Percentiles rank a stretch among this genome's conserved stretches.
Conservation (phyloP, 2,329 filamentous ascomycete genomes). For the Ophiostoma sp. region DNA sequence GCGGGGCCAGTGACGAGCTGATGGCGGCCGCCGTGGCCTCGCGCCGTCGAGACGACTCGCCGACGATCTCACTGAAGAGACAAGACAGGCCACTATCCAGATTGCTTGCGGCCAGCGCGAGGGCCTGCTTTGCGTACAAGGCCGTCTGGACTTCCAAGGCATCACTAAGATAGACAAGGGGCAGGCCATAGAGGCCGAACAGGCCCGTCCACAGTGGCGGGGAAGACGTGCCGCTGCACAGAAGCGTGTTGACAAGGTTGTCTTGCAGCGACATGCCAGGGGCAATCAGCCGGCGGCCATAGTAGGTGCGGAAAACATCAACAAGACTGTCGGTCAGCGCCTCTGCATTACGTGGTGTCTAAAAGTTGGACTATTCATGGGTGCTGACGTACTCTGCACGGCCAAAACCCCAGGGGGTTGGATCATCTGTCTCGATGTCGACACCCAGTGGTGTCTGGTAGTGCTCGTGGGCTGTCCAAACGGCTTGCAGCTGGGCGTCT, state of each 20-base stretch:
- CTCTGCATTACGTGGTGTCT: background rate
- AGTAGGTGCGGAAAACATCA: slow-evolving; percentile 4
- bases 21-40: background rate
- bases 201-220: background rate
- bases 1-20: background rate
- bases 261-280: background rate
- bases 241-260: background rate
- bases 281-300: background rate
- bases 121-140: background rate
- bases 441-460: background rate
- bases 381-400: background rate
- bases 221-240: background rate
- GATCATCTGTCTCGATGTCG: background rate
- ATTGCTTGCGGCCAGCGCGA: background rate
- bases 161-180: background rate
- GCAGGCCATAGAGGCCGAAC: background rate
- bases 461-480: background rate
- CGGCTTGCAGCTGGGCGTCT: background rate
- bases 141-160: background rate
- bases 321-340: background rate
- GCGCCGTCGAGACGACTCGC: background rate
- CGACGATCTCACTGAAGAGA: background rate
- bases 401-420: background rate
- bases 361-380: background rate
- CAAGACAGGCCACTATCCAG: background rate